Evolutionary conservation across 2,329 filamentous ascomycete species (phyloP).

Genomic region (Phaeomoniella chlamydospora): DNA sequence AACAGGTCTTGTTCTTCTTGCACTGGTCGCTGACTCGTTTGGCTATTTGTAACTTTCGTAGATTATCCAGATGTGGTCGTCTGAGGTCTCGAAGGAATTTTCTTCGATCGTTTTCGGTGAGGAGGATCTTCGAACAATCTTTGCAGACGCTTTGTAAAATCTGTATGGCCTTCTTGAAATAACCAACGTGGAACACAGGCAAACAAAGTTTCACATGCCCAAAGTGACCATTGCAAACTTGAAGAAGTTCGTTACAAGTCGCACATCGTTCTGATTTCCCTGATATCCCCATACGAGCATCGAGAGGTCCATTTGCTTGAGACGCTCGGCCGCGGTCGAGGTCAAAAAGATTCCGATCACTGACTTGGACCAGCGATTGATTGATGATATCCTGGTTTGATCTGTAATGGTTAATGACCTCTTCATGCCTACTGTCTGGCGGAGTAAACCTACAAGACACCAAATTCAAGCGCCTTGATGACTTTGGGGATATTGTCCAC

Average conservation of each 20-base stretch:
- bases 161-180: conserved; percentile 81
- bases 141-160: conserved; percentile 96
- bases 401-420: conserved; percentile 25
- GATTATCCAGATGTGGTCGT: conserved; percentile 69
- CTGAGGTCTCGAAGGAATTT: conserved; percentile 67
- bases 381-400: conserved; percentile 91
- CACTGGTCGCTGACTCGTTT: conserved; percentile 85
- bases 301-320: conserved; percentile 72
- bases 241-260: conserved; percentile 69
- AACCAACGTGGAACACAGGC: conserved; percentile 90
- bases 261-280: conserved; percentile 66
- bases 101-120: conserved; percentile 67
- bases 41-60: conserved; percentile 67
- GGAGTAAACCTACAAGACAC: conserved; percentile 63
- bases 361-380: conserved; percentile 87
- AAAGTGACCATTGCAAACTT: conserved; percentile 88
- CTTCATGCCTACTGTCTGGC: conserved; percentile 4
- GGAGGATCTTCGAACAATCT: conserved; percentile 65
- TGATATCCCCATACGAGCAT: conserved; percentile 76
- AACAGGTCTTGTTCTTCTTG: conserved; percentile 71
- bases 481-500: conserved; percentile 78
- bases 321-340: conserved; percentile 64
- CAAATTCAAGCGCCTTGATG: conserved; percentile 87
- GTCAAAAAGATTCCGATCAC: conserved; percentile 88
- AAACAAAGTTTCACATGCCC: conserved; percentile 82